A percentile compares a stretch with the other conserved stretches of the same genome.
These are phyloP conservation scores for Saccharomycopsis selenospora DNA, from an alignment of 805 yeast genomes.

Conservation along the genomic window DNA sequence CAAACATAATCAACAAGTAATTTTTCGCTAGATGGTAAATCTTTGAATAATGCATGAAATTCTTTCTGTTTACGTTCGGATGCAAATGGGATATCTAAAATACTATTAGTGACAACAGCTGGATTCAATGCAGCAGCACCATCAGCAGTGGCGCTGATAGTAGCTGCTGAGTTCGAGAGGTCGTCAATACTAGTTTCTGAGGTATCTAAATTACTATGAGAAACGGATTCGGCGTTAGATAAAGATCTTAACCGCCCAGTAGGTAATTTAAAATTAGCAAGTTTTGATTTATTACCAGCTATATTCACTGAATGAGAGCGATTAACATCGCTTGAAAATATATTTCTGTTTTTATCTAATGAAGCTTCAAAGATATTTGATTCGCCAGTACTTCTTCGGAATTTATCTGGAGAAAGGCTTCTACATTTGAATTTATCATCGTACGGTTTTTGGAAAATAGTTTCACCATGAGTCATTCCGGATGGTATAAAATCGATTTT, in stretches of 20 bases:
- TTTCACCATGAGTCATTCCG: no score
- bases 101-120: background rate
- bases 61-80: conserved; percentile 48
- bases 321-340: background rate
- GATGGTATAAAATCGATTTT: no score
- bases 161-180: no score
- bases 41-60: conserved; percentile 53
- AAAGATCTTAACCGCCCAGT: background rate
- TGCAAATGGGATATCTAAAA: conserved; percentile 28
- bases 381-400: conserved; percentile 1
- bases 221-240: background rate
- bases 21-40: conserved; percentile 42
- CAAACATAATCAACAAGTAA: conserved; percentile 58
- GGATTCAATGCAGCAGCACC: background rate
- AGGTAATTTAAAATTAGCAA: background rate
- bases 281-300: background rate
- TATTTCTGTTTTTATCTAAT: background rate
- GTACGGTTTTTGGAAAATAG: no score
- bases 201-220: no score
- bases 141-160: background rate
- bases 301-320: background rate
- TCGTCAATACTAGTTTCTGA: background rate
- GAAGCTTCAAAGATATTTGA: background rate
- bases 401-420: background rate
- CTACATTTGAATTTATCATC: no score